Evolutionary conservation across 139 green algal genomes (phyloP), one percentile per base, ranked within the genome.

Genomic region (Coelastrella sp.): DNA sequence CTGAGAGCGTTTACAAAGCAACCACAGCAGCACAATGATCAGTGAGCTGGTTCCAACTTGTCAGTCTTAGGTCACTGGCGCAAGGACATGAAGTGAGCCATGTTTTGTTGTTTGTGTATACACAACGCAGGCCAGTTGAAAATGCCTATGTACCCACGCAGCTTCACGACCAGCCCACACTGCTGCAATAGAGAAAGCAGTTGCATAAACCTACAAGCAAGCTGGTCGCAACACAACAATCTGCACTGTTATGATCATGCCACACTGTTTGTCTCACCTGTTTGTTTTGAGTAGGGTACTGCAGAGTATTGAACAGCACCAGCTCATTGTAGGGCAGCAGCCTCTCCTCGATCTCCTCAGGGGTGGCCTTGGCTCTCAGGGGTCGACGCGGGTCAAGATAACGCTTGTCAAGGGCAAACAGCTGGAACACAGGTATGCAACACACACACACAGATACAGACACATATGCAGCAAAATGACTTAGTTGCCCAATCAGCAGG

Each of bases 341-440:
- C 43, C 92, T 82, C 88, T 99, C 97, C 80, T 98, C 95, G 73
- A 89, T 88, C 66, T 98, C 92, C 27, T 94, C 85, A 9, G 86
- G 71, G 0, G 89, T 96, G n/a, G 91, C 89, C 79, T 94, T 95
- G 15, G 84, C 74, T 4, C 89, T 81, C 6, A 88, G 74, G 2
- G 97, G 94, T 0, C 97, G 81, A 4, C 97, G 90, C 0, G 97
- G 97, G 85, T 99, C 97, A 30, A 99, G 69, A 57, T 96, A 93
- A 2, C 95, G 91, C 51, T 94, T 93, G 89, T 98, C 96, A 63
- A 99, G 59, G n/a, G 95, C 91, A 69, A 96, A 94, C 71, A 99
- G 90, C 91, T 98, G 91, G 30, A 43, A n/a, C 41, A 23, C 53
- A 64, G 17, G 21, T 2, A 21, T 0, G 13, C n/a, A 27, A 25